Base-by-base conservation (phyloP, 345 rosid species). In the Cardamine chenopodiifolia region DNA sequence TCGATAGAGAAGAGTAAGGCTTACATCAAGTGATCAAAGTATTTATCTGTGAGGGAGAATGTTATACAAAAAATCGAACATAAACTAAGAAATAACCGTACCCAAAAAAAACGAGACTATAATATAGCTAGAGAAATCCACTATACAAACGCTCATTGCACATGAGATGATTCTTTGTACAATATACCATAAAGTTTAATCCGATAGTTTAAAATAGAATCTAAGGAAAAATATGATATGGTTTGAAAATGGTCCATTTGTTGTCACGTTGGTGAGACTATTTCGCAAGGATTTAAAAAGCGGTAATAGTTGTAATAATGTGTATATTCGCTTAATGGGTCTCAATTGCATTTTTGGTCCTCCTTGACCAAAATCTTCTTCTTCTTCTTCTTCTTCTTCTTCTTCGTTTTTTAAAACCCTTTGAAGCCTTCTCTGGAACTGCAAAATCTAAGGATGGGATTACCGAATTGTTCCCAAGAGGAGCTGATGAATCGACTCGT, bases 401-500 rank as follows among this genome's bases (percentile, higher is more conserved):
- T n/a, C 37, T 72, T 71, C n/a, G 45, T 62, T 45, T 44, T n/a
- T 8, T 15, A 45, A 45, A 58, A 19, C 37, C 60, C 53, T 66
- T 59, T 48, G 45, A 39, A 52, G 23, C 50, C 1, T 18, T 59
- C 72, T 8, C 3, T 15, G 11, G 4, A 1, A 20, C 55, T 62
- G 72, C 66, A 54, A 59, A 68, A 66, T 53, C 39, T 7, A 1
- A 15, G n/a, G 42, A 85, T 90, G 89, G 87, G 15, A 31, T 44
- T 49, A 19, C 67, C 74, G 65, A 83, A 74, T 60, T 76, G 73
- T 75, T 72, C 83, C 0, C 70, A 68, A 6, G 83, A 71, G 20
- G 82, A 79, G 68, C 82, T 89, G 47, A 58, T 85, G 73, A 62
- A 68, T 79, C 82, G 77, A 72, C 83, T 92, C 40, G 72, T 79